phyloP scores from a whole-genome alignment of 805 yeast species.

The Lachancea sp. region DNA sequence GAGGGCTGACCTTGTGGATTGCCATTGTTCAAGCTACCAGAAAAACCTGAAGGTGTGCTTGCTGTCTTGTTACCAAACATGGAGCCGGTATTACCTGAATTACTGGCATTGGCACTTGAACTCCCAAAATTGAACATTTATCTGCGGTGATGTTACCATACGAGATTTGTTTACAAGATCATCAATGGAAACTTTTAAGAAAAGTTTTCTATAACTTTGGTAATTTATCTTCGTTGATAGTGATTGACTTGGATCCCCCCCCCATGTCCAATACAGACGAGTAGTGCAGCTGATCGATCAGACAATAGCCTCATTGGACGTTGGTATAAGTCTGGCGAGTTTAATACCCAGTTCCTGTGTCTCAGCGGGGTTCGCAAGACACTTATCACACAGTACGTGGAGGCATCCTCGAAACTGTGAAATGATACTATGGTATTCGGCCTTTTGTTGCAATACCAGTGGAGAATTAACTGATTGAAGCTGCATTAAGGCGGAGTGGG shows the following conservation, averaged over 20 bases:
- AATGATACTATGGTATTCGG: constrained; percentile 29
- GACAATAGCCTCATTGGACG: neutral
- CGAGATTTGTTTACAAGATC: neutral
- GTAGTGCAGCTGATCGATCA: too few species aligned
- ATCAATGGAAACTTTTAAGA: neutral
- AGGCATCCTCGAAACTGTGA: constrained; percentile 27
- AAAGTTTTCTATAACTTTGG: constrained; percentile 9
- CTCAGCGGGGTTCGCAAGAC: constrained; percentile 2
- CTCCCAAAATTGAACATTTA: constrained; percentile 21
- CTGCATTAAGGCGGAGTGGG: neutral
- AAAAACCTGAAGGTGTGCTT: constrained; percentile 9
- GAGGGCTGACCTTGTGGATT: constrained; percentile 17
- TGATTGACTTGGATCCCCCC: neutral
- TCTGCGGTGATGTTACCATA: neutral
- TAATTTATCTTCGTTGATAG: neutral
- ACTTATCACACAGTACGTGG: constrained; percentile 11
- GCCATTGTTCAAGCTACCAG: constrained; percentile 20
- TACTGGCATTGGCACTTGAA: constrained; percentile 21
- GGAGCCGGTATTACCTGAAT: constrained; percentile 12
- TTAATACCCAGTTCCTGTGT: neutral
- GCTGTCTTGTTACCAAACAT: constrained; percentile 33
- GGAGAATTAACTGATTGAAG: constrained; percentile 20
- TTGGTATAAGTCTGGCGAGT: neutral
- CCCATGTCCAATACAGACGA: too few species aligned
- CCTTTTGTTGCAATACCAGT: constrained; percentile 23